Evolutionary conservation across 2,329 filamentous ascomycete genomes (phyloP), one percentile per base, ranked within the genome.

Genomic region (Diaporthe sp.): DNA sequence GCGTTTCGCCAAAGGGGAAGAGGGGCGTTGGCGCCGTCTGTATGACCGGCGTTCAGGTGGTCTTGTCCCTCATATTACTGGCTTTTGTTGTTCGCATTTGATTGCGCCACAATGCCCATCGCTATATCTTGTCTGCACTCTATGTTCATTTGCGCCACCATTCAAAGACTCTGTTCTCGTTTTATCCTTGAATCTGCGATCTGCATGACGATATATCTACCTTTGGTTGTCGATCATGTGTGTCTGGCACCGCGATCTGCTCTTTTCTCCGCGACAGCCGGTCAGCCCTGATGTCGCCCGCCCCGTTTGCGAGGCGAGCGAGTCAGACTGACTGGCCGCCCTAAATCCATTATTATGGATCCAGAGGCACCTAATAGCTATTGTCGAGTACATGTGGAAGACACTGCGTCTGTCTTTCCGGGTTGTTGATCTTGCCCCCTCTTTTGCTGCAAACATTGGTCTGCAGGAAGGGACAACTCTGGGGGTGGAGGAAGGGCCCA

Each of bases 201-300:
- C 83, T 88, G 85, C 87, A 90, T 89, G 87, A 89, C 87, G 86
- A 89, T 86, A 89, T 86, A 85, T 81, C 82, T 84, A 82, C 82
- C 79, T 83, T 85, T 82, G 83, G 80, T 83, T 84, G 83, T 86
- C 85, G 86, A 86, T 89, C 86, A 86, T 89, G 86, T 86, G 82
- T 88, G 88, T 90, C 88, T 87, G 87, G 89, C 85, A 90, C 88
- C 89, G 86, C 87, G 87, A 88, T 88, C 85, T 86, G 82, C 80
- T 82, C 78, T 76, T 70, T 74, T 75, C 69, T 70, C 56, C 68
- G 65, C 72, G 37, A 72, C 53, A 71, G 69, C 68, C 32, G 70
- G 71, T 75, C 58, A 59, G 58, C 81, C 81, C 84, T 80, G 78
- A 77, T 79, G n/a, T 81, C 47, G 32, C 79, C 75, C 77, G 68